A percentile compares a stretch with the other conserved stretches of the same genome.
Evolutionary conservation across 192 early-diverging fungal species (phyloP).

Genomic region (Chytriomyces sp.): DNA sequence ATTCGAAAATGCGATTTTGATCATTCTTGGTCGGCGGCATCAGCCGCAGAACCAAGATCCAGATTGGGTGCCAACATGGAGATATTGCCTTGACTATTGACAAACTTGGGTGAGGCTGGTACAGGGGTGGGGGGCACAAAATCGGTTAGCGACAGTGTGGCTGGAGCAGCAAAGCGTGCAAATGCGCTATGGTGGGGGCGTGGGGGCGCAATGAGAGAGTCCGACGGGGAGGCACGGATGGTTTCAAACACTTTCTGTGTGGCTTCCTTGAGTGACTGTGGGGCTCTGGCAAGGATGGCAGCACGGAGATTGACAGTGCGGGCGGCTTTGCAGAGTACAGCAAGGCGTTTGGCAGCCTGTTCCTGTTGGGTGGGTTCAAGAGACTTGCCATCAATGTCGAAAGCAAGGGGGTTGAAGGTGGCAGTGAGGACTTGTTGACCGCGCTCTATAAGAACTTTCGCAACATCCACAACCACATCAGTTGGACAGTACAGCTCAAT

Average conservation of each 20-base stretch:
- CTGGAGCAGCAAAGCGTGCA: not conserved
- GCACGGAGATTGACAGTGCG: not conserved
- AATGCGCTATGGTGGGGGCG: not conserved
- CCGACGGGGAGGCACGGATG: not conserved
- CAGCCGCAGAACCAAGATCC: too few relatives aligned
- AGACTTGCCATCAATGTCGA: not conserved
- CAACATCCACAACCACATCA: not conserved
- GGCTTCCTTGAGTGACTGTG: not conserved
- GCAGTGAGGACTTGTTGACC: not conserved
- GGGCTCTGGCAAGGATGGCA: not conserved
- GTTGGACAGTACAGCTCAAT: conserved; percentile 1
- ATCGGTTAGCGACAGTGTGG: not conserved
- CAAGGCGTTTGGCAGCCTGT: not conserved
- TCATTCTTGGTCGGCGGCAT: too few relatives aligned
- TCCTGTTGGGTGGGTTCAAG: not conserved
- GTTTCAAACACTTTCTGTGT: not conserved
- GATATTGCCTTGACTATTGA: not conserved
- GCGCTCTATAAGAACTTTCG: not conserved
- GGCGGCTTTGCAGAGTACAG: not conserved
- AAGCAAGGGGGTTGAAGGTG: not conserved
- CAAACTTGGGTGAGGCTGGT: not conserved
- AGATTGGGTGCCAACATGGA: too few relatives aligned
- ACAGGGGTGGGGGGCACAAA: not conserved
- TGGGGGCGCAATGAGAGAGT: not conserved
- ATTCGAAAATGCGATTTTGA: not conserved